phyloP scores from a whole-genome alignment of 371 early-diverging fungal species.

The Mucor saturninus region DNA sequence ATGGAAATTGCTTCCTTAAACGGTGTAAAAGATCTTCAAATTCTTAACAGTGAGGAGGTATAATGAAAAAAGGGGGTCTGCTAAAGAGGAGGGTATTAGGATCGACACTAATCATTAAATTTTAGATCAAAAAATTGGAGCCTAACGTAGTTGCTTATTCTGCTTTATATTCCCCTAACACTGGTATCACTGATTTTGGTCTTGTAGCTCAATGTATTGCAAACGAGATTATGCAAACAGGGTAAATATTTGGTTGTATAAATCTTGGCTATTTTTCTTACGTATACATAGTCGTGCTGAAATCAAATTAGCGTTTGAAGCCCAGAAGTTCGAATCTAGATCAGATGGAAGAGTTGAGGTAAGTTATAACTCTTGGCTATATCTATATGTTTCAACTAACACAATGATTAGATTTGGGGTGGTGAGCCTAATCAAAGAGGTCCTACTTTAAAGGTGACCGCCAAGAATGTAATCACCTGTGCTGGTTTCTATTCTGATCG shows the following conservation, averaged over 20 bases:
- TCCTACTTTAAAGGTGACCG: slow-evolving; percentile 40
- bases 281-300: slow-evolving; percentile 42
- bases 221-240: slow-evolving; percentile 43
- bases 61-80: background rate
- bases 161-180: slow-evolving; percentile 53
- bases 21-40: slow-evolving; percentile 51
- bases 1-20: slow-evolving; percentile 48
- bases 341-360: slow-evolving; percentile 36
- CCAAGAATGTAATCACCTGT: slow-evolving; percentile 52
- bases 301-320: slow-evolving; percentile 52
- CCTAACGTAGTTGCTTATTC: slow-evolving; percentile 53
- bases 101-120: background rate
- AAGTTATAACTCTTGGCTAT: background rate
- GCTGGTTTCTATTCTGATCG: slow-evolving; percentile 54
- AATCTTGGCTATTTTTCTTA: slow-evolving; percentile 7
- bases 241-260: slow-evolving; percentile 29
- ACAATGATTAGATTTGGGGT: slow-evolving; percentile 37
- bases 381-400: background rate
- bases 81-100: background rate
- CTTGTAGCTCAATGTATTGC: slow-evolving; percentile 47
- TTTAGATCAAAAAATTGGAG: slow-evolving; percentile 45
- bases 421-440: slow-evolving; percentile 43
- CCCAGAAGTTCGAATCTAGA: slow-evolving; percentile 35
- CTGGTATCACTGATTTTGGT: slow-evolving; percentile 49
- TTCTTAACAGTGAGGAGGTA: slow-evolving; percentile 45